Evolutionary conservation across 2,329 filamentous ascomycete species (phyloP), one percentile per base, ranked within the genome.

Genomic region (Penicillium sp.): DNA sequence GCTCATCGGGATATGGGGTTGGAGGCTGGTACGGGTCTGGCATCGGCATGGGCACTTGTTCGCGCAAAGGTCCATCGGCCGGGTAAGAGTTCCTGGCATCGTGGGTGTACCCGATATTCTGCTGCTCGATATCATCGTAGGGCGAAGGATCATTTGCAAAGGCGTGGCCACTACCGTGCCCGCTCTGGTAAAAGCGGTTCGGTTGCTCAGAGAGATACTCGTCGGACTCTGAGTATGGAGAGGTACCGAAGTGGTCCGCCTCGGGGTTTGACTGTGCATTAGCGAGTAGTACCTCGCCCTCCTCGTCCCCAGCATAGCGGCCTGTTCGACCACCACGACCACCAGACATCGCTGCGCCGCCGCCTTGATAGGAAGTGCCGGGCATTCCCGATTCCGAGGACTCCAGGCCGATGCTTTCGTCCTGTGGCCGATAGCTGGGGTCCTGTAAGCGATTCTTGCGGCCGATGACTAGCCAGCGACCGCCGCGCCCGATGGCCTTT

Each of bases 381-480:
- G 48, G 49, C 15, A 48, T 21, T 8, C 51, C 58, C 9, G 46
- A 24, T 30, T 52, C 53, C 7, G 65, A 42, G 12, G 57, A 48
- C 24, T 68, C 62, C 18, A 73, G 61, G 7, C 63, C 63, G 29
- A 72, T 67, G 12, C 63, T 59, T 30, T 67, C 63, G 23, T 50
- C 47, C 23, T 61, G 61, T 21, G 53, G 58, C 46, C 63, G 67
- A 49, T 77, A 77, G 55, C 74, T 77, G 17, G 69, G 58, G 46
- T 77, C 75, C 33, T 66, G 49, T 41, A 65, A 69, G 39, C 76
- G 68, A 51, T 60, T 69, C 67, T 84, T 87, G 47, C 84, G 80
- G 34, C 90, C 90, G 13, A 90, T 84, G 56, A 92, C 87, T 17
- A 95, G 76, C 91, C 91, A 96, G 61, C 88, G 83, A 62, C 90